Conservation (phyloP, 2,329 filamentous ascomycete species). For the Alternaria postmessia region DNA sequence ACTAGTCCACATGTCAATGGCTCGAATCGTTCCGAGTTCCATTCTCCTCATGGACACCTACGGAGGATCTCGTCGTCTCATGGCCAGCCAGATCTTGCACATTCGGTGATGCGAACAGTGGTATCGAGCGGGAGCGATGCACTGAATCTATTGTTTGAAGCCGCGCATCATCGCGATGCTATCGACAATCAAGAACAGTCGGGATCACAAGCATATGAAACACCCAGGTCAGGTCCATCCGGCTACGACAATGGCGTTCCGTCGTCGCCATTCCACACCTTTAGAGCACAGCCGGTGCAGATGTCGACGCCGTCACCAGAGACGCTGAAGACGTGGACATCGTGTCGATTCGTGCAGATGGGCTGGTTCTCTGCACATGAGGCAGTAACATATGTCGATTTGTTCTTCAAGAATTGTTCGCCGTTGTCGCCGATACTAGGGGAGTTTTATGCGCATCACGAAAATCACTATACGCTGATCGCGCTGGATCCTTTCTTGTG, state of each 20-base stretch:
- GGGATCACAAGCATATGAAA: constrained; percentile 52
- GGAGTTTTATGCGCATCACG: constrained; percentile 60
- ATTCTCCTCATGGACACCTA: constrained; percentile 41
- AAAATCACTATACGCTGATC: constrained; percentile 59
- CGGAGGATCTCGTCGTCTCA: constrained; percentile 44
- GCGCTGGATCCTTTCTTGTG: constrained; percentile 62
- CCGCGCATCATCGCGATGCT: constrained; percentile 52
- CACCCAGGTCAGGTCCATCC: constrained; percentile 41
- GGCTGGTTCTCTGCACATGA: constrained; percentile 65
- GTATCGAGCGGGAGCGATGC: constrained; percentile 64
- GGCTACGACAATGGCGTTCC: constrained; percentile 31
- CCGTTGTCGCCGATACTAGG: constrained; percentile 61
- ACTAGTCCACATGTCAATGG: constrained; percentile 37
- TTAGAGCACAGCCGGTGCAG: constrained; percentile 47
- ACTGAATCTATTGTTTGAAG: constrained; percentile 62
- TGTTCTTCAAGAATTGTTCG: constrained; percentile 62
- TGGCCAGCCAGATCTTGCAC: constrained; percentile 43
- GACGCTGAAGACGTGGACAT: constrained; percentile 57
- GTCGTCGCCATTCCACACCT: constrained; percentile 43
- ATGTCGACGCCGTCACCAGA: constrained; percentile 51
- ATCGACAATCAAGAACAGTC: constrained; percentile 44
- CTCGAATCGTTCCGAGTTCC: constrained; percentile 36
- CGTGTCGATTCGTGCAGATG: constrained; percentile 63
- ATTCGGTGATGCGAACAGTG: constrained; percentile 58
- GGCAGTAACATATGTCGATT: constrained; percentile 61